These are phyloP conservation scores for Penicillium fuscoglaucum DNA, from an alignment of 2,329 filamentous ascomycete species.

Conservation along the genomic window DNA sequence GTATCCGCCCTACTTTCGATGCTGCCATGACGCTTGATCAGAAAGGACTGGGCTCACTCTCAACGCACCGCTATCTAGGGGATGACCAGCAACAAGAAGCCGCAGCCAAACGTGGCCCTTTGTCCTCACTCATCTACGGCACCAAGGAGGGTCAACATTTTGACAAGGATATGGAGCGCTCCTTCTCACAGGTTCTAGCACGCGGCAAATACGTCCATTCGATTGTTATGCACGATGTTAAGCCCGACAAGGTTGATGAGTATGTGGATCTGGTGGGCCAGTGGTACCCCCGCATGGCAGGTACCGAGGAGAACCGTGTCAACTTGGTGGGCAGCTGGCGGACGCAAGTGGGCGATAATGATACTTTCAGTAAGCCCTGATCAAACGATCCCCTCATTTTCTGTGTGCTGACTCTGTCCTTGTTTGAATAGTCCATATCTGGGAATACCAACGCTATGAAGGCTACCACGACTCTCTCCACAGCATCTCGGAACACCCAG, in stretches of 20 bases:
- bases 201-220: conserved; percentile 98
- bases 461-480: conserved; percentile 93
- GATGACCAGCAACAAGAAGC: conserved; percentile 62
- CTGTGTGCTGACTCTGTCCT: conserved; percentile 30
- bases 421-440: conserved; percentile 80
- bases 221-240: conserved; percentile 94
- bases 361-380: conserved; percentile 75
- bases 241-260: conserved; percentile 92
- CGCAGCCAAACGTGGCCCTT: conserved; percentile 65
- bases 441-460: conserved; percentile 97
- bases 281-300: conserved; percentile 91
- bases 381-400: not conserved
- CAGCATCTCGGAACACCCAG: conserved; percentile 77
- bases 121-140: conserved; percentile 92
- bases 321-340: conserved; percentile 97
- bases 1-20: conserved; percentile 37
- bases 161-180: conserved; percentile 92
- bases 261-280: conserved; percentile 85
- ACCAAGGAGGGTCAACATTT: conserved; percentile 93
- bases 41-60: conserved; percentile 62
- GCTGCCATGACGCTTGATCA: conserved; percentile 44
- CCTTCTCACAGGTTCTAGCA: conserved; percentile 91
- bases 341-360: conserved; percentile 94
- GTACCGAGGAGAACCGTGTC: conserved; percentile 83
- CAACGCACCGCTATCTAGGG: conserved; percentile 51